Percentiles rank a stretch among this genome's conserved stretches.
Conservation (phyloP, 352 stramenopile species). For the Halophytophthora batemanensis region DNA sequence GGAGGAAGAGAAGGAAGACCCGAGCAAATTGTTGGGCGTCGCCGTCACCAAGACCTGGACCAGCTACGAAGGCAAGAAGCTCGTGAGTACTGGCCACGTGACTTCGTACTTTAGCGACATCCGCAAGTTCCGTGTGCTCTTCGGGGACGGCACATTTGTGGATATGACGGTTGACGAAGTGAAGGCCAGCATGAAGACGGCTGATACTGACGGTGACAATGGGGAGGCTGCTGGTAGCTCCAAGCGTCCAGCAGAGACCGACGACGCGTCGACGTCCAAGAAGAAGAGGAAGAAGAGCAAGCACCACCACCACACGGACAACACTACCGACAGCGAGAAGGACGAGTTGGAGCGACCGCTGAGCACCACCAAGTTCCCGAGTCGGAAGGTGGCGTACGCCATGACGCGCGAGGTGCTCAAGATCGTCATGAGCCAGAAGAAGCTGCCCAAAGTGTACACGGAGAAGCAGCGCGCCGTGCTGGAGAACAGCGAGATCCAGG, state of each 20-base stretch:
- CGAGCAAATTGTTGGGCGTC: conserved; percentile 37
- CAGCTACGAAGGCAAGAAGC: conserved; percentile 46
- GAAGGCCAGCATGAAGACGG: conserved; percentile 12
- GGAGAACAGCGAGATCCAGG: conserved; percentile 65
- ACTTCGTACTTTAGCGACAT: conserved; percentile 40
- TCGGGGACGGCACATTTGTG: conserved; percentile 35
- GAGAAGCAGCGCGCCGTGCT: conserved; percentile 57
- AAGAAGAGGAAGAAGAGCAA: conserved; percentile 27
- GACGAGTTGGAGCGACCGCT: conserved; percentile 26
- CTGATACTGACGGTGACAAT: not conserved
- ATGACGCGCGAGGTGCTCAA: conserved; percentile 48
- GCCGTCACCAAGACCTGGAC: conserved; percentile 38
- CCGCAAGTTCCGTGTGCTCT: conserved; percentile 46
- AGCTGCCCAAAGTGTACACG: conserved; percentile 35
- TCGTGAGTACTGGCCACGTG: conserved; percentile 38
- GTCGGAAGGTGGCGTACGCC: conserved; percentile 38
- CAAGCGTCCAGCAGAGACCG: conserved; percentile 17
- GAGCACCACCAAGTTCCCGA: conserved; percentile 46
- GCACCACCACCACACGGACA: conserved; percentile 7
- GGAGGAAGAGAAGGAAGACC: conserved; percentile 20
- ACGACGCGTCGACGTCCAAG: not conserved
- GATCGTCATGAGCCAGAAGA: conserved; percentile 53
- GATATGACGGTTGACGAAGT: conserved; percentile 46
- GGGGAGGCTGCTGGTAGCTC: not conserved
- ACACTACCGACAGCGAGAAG: conserved; percentile 6